Evolutionary conservation across 148 eudicot genomes (phyloP).

Genomic region (Camellia granthamiana): DNA sequence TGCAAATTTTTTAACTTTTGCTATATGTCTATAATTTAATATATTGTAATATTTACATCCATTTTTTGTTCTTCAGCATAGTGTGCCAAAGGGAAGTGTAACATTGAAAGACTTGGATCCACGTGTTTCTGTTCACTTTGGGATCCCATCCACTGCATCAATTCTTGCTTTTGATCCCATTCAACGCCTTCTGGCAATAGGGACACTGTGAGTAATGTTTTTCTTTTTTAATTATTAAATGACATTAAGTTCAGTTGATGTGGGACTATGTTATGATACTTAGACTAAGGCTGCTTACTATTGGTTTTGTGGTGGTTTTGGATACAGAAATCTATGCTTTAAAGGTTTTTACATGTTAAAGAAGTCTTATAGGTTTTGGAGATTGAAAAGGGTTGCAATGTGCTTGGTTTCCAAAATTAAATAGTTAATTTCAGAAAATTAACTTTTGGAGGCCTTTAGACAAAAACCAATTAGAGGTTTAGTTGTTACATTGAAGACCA

Average conservation of each 20-base stretch:
- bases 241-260: background rate
- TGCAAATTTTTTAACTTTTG: background rate
- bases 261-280: background rate
- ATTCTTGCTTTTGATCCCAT: conserved; percentile 80
- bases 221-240: conserved; percentile 7
- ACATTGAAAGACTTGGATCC: conserved; percentile 47
- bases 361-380: background rate
- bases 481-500: background rate
- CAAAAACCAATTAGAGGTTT: background rate
- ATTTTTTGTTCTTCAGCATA: conserved; percentile 18
- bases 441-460: background rate
- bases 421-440: background rate
- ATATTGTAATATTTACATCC: background rate
- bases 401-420: background rate
- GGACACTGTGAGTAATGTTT: conserved; percentile 68
- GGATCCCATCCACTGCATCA: conserved; percentile 91
- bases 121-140: conserved; percentile 67
- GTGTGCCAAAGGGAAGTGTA: conserved; percentile 25
- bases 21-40: background rate
- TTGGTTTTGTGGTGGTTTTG: background rate
- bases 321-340: background rate
- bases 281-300: background rate
- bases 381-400: background rate
- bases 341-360: background rate
- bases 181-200: conserved; percentile 86